These are phyloP conservation scores for Amaranthus cruentus DNA, from an alignment of 148 eudicot species.

Conservation along the genomic window DNA sequence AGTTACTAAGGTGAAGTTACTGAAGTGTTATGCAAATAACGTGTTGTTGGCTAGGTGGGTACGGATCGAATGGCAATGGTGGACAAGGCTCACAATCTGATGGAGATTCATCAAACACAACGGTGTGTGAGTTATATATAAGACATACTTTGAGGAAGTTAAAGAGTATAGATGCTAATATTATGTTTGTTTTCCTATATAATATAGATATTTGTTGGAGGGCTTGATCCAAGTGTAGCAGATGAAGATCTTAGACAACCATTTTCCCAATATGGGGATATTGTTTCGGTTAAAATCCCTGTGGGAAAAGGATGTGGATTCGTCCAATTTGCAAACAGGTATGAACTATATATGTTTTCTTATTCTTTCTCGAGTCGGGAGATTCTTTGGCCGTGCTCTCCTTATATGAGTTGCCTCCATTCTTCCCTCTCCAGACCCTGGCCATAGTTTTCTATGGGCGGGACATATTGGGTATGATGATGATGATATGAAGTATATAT, in stretches of 20 bases:
- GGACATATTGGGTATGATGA: too few relatives aligned
- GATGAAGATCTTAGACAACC: constrained; percentile 94
- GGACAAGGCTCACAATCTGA: constrained; percentile 71
- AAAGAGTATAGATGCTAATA: too few relatives aligned
- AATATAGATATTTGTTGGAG: constrained; percentile 88
- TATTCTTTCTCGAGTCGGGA: too few relatives aligned
- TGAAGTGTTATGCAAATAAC: background rate
- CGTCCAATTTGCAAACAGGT: constrained; percentile 95
- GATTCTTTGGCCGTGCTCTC: too few relatives aligned
- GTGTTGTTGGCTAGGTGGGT: constrained; percentile 53
- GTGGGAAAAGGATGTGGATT: constrained; percentile 96
- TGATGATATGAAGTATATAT: too few relatives aligned
- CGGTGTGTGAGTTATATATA: constrained; percentile 54
- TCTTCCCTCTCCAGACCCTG: too few relatives aligned
- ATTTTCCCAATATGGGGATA: constrained; percentile 82
- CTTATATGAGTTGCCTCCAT: too few relatives aligned
- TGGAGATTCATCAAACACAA: constrained; percentile 84
- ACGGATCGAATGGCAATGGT: constrained; percentile 58
- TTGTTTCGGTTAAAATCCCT: constrained; percentile 91
- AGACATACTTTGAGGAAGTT: too few relatives aligned
- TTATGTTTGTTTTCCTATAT: too few relatives aligned
- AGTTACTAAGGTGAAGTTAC: background rate
- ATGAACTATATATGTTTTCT: background rate
- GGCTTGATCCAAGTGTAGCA: constrained; percentile 81
- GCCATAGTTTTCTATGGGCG: too few relatives aligned